Conservation (phyloP, 1,284 basidiomycete genomes). For the Moesziomyces globuligerus region DNA sequence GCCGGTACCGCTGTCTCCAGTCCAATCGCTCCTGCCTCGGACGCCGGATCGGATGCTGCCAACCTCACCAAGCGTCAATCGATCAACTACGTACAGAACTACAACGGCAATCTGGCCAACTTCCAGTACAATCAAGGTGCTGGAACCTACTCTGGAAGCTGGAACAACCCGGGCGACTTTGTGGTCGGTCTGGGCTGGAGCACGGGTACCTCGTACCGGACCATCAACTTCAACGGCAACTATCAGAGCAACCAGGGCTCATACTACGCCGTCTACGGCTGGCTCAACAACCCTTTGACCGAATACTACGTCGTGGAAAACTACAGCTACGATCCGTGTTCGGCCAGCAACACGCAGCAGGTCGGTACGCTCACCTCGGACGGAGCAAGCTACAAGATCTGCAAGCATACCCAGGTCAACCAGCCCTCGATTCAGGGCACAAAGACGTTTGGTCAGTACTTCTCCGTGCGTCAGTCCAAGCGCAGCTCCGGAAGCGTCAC, state of each 20-base stretch:
- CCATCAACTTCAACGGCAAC: slow-evolving; percentile 28
- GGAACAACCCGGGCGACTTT: slow-evolving; percentile 35
- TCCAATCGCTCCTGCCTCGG: slow-evolving; percentile 6
- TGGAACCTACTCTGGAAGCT: slow-evolving; percentile 25
- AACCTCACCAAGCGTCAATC: slow-evolving; percentile 22
- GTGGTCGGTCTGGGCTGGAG: slow-evolving; percentile 35
- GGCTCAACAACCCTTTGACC: slow-evolving; percentile 34
- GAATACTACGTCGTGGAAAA: slow-evolving; percentile 46
- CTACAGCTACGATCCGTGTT: slow-evolving; percentile 37
- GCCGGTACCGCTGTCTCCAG: slow-evolving; percentile 18
- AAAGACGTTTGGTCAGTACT: slow-evolving; percentile 40
- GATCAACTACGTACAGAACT: slow-evolving; percentile 43
- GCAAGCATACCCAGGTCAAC: slow-evolving; percentile 40
- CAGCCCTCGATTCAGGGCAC: slow-evolving; percentile 44
- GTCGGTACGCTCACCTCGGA: slow-evolving; percentile 32
- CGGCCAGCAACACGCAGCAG: slow-evolving; percentile 4
- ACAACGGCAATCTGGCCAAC: slow-evolving; percentile 31
- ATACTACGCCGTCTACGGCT: slow-evolving; percentile 41
- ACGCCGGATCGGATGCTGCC: not conserved
- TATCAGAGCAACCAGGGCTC: slow-evolving; percentile 26
- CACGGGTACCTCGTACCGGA: slow-evolving; percentile 12
- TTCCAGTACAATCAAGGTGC: slow-evolving; percentile 24
- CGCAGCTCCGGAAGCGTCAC: slow-evolving; percentile 32
- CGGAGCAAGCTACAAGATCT: slow-evolving; percentile 34
- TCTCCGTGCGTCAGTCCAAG: slow-evolving; percentile 23